These are phyloP conservation scores for Nematocida sp. DNA, from an alignment of 371 early-diverging fungal genomes.

Conservation along the genomic window DNA sequence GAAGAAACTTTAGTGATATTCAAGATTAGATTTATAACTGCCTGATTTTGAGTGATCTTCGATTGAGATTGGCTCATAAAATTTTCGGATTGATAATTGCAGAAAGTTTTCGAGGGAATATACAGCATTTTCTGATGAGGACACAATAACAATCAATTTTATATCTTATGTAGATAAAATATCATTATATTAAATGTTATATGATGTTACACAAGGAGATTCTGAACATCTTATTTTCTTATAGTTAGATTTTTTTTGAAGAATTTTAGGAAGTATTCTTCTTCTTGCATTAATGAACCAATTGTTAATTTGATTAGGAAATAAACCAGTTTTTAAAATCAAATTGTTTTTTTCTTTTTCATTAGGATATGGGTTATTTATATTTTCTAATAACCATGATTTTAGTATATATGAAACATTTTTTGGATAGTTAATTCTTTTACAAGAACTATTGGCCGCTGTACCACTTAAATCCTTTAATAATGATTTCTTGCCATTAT, in stretches of 20 bases:
- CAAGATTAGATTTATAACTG: no score
- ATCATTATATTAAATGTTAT: not conserved
- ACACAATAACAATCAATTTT: no score
- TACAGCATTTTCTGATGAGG: no score
- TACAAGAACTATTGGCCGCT: no score
- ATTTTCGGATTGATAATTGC: no score
- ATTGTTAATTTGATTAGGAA: constrained; percentile 72
- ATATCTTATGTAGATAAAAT: no score
- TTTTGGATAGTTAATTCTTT: constrained; percentile 47
- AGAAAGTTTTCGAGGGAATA: no score
- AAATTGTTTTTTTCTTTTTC: constrained; percentile 71
- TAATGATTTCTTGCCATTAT: not conserved
- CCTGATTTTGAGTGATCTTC: no score
- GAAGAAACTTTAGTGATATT: no score
- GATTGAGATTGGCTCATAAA: no score
- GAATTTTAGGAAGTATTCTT: constrained; percentile 63
- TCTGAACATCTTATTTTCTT: not conserved
- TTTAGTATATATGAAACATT: constrained; percentile 63
- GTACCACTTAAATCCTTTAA: no score
- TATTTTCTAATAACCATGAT: constrained; percentile 71
- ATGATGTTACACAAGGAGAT: no score
- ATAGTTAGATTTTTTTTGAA: not conserved
- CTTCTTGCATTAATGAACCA: constrained; percentile 80
- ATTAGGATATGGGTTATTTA: constrained; percentile 72
- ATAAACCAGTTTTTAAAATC: constrained; percentile 68